Evolutionary conservation across 2,329 filamentous ascomycete genomes (phyloP).

Genomic region (Trichoderma brevicompactum): DNA sequence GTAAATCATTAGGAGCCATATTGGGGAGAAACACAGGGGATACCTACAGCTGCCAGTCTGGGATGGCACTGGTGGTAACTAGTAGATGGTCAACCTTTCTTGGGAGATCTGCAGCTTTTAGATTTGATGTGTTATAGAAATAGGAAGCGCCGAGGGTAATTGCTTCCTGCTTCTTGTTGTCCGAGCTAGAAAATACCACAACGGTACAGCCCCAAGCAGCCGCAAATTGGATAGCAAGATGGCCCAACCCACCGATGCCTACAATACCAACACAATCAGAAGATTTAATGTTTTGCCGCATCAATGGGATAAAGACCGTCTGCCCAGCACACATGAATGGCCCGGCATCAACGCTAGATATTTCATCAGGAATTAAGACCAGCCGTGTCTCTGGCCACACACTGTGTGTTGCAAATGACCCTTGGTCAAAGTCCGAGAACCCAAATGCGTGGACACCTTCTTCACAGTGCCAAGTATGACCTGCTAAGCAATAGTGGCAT

Average conservation of each 20-base stretch:
- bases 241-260: constrained; percentile 8
- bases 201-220: constrained; percentile 10
- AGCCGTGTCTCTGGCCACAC: constrained; percentile 14
- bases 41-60: constrained; percentile 1
- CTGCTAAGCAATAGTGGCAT: constrained; percentile 9
- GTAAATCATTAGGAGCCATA: background rate
- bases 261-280: constrained; percentile 1
- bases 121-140: background rate
- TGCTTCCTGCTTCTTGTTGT: constrained; percentile 6
- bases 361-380: constrained; percentile 5
- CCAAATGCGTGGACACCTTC: constrained; percentile 4
- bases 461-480: constrained; percentile 10
- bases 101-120: background rate
- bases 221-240: constrained; percentile 15
- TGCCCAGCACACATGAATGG: constrained; percentile 12
- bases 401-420: constrained; percentile 8
- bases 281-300: background rate
- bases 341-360: background rate
- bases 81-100: background rate
- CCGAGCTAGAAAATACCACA: background rate
- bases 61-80: constrained; percentile 1
- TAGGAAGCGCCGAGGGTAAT: background rate
- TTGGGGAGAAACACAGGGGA: background rate
- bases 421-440: constrained; percentile 2
- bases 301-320: background rate